Conservation (phyloP, 2,329 filamentous ascomycete genomes). For the Talaromyces verruculosus region DNA sequence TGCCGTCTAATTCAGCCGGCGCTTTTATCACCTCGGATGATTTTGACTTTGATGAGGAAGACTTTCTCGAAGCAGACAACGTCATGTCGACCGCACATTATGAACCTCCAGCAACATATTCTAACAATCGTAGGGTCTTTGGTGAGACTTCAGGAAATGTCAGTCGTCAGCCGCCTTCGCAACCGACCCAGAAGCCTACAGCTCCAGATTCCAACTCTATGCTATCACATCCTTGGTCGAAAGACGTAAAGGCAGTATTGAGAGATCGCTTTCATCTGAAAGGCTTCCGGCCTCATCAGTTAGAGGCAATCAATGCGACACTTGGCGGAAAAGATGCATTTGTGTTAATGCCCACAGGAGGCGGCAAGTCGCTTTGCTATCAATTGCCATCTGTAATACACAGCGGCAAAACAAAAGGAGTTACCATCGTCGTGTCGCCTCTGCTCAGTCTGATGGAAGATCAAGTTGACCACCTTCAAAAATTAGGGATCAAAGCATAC, state of each 20-base stretch:
- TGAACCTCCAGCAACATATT: slow-evolving; percentile 21
- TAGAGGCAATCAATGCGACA: slow-evolving; percentile 95
- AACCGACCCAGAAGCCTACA: slow-evolving; percentile 29
- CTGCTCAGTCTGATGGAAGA: slow-evolving; percentile 96
- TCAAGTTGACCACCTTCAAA: slow-evolving; percentile 79
- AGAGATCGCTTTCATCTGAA: slow-evolving; percentile 80
- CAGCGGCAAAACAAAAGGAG: slow-evolving; percentile 74
- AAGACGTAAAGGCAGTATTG: slow-evolving; percentile 76
- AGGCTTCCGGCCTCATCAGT: slow-evolving; percentile 85
- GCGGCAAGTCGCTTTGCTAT: slow-evolving; percentile 95
- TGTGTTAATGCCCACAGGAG: slow-evolving; percentile 95
- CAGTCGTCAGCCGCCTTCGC: slow-evolving; percentile 31
- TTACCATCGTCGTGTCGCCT: slow-evolving; percentile 94
- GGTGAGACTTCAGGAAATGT: slow-evolving; percentile 45
- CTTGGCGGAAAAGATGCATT: slow-evolving; percentile 85
- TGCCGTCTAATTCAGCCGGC: neutral
- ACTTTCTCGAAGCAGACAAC: slow-evolving; percentile 47
- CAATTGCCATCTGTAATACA: slow-evolving; percentile 85
- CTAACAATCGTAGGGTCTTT: slow-evolving; percentile 37
- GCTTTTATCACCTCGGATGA: slow-evolving; percentile 14
- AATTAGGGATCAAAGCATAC: slow-evolving; percentile 73
- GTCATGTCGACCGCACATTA: slow-evolving; percentile 34
- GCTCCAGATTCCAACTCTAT: slow-evolving; percentile 33
- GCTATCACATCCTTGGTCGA: slow-evolving; percentile 77
- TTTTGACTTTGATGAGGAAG: slow-evolving; percentile 34